phyloP scores from a whole-genome alignment of 129 eudicot genomes.

The Lactuca sativa region DNA sequence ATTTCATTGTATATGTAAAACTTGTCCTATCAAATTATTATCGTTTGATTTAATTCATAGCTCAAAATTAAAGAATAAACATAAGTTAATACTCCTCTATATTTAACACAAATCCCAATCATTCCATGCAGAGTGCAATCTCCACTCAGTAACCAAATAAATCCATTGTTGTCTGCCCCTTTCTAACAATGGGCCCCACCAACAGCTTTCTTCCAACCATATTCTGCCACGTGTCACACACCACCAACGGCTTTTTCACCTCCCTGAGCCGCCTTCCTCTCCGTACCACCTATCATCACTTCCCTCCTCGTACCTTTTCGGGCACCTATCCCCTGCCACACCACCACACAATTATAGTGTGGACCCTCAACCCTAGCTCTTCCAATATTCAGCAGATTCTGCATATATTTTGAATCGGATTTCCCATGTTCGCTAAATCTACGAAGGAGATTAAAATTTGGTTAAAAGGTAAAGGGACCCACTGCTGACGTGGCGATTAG shows the following conservation, averaged over 20 bases:
- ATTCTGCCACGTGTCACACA: constrained; percentile 19
- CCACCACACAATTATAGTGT: constrained; percentile 40
- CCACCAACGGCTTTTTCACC: constrained; percentile 2
- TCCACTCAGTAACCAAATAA: constrained; percentile 32
- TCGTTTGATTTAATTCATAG: too few relatives aligned
- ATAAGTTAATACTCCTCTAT: neutral
- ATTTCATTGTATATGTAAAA: too few relatives aligned
- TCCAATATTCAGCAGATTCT: constrained; percentile 24
- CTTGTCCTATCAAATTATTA: too few relatives aligned
- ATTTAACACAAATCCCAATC: constrained; percentile 38
- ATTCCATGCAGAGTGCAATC: constrained; percentile 41
- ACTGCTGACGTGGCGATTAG: constrained; percentile 10
- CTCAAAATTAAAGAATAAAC: neutral
- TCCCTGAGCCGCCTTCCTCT: constrained; percentile 25
- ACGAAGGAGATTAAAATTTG: constrained; percentile 25
- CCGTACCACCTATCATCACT: neutral
- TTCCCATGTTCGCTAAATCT: constrained; percentile 18
- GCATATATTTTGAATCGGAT: constrained; percentile 12
- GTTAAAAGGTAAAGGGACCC: constrained; percentile 22
- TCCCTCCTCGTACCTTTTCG: constrained; percentile 23
- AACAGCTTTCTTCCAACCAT: neutral
- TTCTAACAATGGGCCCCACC: constrained; percentile 28
- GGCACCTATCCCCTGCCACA: constrained; percentile 28
- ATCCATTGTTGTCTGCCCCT: constrained; percentile 41
- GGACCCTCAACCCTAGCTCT: constrained; percentile 29